phyloP scores from a whole-genome alignment of 345 rosid species.

The Rhodomyrtus tomentosa region DNA sequence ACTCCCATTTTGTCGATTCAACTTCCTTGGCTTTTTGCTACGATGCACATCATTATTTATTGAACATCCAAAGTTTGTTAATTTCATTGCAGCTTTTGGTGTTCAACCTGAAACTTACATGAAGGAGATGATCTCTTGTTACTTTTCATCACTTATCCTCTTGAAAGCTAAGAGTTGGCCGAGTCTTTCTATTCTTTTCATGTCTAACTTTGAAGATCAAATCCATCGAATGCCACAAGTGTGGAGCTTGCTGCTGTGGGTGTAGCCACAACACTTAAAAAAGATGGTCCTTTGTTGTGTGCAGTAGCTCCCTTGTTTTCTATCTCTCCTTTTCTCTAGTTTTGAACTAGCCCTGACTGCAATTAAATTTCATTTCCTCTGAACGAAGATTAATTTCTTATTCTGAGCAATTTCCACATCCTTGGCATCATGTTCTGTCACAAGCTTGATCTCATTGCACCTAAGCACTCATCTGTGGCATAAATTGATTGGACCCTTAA shows the following conservation, averaged over 20 bases:
- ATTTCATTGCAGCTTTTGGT: neutral
- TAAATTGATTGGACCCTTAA: too few relatives aligned
- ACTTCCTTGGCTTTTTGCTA: neutral
- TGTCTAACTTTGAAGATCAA: neutral
- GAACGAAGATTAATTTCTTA: neutral
- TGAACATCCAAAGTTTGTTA: neutral
- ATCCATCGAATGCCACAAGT: neutral
- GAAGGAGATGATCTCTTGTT: neutral
- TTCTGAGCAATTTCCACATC: neutral
- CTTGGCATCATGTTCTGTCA: neutral
- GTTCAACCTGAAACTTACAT: neutral
- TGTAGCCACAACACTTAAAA: neutral
- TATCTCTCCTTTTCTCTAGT: neutral
- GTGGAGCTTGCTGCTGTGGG: neutral
- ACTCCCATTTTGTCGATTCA: neutral
- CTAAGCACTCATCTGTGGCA: neutral
- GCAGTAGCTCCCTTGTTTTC: neutral
- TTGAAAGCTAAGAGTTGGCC: neutral
- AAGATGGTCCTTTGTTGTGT: neutral
- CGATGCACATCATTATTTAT: neutral
- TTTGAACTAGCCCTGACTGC: neutral
- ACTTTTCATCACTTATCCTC: neutral
- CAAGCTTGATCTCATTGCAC: neutral
- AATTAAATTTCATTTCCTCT: neutral
- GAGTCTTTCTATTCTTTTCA: neutral